A percentile compares a stretch with the other conserved stretches of the same genome.
These are phyloP conservation scores for Plasmopara halstedii DNA, from an alignment of 352 stramenopile genomes.

Conservation along the genomic window DNA sequence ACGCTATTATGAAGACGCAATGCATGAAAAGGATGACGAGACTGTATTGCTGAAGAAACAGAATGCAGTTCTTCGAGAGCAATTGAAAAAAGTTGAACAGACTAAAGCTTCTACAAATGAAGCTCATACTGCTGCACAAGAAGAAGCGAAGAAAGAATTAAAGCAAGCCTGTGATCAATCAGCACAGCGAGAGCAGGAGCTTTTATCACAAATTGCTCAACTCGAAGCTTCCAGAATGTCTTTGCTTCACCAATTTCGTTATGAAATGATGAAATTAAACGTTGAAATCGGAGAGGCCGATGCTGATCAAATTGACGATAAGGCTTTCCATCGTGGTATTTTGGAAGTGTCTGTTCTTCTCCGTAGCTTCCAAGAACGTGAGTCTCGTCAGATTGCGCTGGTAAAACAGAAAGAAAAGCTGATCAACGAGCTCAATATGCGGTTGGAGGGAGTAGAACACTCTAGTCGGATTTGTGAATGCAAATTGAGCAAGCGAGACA, in stretches of 20 bases:
- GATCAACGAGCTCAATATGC: conserved; percentile 31
- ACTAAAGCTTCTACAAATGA: conserved; percentile 16
- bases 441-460: conserved; percentile 19
- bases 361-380: conserved; percentile 38
- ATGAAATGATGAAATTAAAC: conserved; percentile 40
- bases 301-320: conserved; percentile 10
- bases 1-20: conserved; percentile 11
- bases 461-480: conserved; percentile 6
- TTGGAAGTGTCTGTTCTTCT: conserved; percentile 28
- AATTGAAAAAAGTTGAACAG: conserved; percentile 23
- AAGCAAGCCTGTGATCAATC: conserved; percentile 27
- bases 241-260: conserved; percentile 26
- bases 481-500: conserved; percentile 6
- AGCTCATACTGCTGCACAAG: conserved; percentile 6
- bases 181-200: conserved; percentile 21
- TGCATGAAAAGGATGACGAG: conserved; percentile 24
- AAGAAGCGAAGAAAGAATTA: conserved; percentile 14
- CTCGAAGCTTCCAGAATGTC: conserved; percentile 32
- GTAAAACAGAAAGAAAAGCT: conserved; percentile 38
- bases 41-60: conserved; percentile 18
- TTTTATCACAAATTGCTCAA: conserved; percentile 26
- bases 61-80: conserved; percentile 19
- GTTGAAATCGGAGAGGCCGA: conserved; percentile 20
- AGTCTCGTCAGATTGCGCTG: conserved; percentile 32
- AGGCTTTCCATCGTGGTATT: conserved; percentile 20